Conservation (phyloP, 176 grass and related monocot species). For the Cenchrus americanus region DNA sequence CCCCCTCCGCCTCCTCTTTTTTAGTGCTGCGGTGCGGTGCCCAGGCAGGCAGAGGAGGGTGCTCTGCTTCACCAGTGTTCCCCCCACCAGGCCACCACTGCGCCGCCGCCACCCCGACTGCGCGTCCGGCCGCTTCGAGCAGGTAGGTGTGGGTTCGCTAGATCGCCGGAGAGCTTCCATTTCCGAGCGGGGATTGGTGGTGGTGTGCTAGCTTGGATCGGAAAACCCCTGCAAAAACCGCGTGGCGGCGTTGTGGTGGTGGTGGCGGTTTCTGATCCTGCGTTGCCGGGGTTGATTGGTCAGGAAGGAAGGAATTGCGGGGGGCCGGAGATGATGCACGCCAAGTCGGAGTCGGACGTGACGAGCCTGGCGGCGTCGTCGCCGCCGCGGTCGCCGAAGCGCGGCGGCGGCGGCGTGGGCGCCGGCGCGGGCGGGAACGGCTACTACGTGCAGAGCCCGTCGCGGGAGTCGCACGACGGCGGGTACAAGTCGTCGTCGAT, state of each 20-base stretch:
- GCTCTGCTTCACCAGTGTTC: not conserved
- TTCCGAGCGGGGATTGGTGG: not conserved
- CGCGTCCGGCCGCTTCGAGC: not conserved
- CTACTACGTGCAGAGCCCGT: conserved; percentile 99
- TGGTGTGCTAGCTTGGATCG: not conserved
- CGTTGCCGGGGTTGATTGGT: not conserved
- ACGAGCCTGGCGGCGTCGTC: conserved; percentile 97
- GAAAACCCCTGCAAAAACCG: conserved; percentile 17
- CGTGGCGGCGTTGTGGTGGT: not conserved
- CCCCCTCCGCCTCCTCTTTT: not conserved
- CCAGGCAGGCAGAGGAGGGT: not conserved
- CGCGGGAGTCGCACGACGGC: conserved; percentile 93
- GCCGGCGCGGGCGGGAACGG: not conserved
- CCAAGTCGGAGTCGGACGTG: conserved; percentile 92
- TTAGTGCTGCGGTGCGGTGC: conserved; percentile 38
- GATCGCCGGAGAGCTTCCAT: not conserved
- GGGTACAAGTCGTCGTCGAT: conserved; percentile 96
- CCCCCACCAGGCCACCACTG: not conserved
- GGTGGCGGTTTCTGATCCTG: not conserved
- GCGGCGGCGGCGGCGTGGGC: not conserved
- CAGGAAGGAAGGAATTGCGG: not conserved
- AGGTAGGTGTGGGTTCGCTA: conserved; percentile 12
- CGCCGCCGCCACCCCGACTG: not conserved
- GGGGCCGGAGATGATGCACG: conserved; percentile 61
- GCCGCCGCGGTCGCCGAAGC: conserved; percentile 83